Evolutionary conservation across 2,329 filamentous ascomycete species (phyloP).

Genomic region (Sordariomycetes sp.): DNA sequence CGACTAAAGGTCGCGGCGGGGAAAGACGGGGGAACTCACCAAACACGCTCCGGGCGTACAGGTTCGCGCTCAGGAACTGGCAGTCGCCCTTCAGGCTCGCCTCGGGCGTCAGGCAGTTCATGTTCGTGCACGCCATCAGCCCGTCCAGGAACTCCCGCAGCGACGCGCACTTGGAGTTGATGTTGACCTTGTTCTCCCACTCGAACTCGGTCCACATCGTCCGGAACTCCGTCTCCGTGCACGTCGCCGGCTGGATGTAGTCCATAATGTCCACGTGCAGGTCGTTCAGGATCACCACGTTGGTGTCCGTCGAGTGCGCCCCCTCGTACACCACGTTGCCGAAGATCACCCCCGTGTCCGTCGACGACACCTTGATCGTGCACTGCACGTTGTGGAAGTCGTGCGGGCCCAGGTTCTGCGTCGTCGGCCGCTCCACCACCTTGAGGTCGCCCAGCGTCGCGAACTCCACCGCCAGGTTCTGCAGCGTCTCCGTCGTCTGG

Average conservation of each 20-base stretch:
- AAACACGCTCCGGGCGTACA: conserved; percentile 95
- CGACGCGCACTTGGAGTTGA: conserved; percentile 92
- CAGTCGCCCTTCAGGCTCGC: conserved; percentile 95
- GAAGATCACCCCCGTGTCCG: conserved; percentile 96
- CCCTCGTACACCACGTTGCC: conserved; percentile 98
- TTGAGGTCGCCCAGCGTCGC: conserved; percentile 97
- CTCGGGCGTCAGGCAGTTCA: conserved; percentile 95
- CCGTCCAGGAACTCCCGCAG: conserved; percentile 87
- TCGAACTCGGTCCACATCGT: conserved; percentile 99
- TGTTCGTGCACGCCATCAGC: conserved; percentile 96
- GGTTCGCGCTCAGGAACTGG: conserved; percentile 92
- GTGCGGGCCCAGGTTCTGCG: conserved; percentile 88
- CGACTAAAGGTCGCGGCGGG: too few species aligned
- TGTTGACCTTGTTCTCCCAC: conserved; percentile 99
- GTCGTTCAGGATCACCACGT: conserved; percentile 96
- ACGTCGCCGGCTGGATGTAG: conserved; percentile 95
- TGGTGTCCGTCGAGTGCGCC: conserved; percentile 80
- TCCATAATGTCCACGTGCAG: conserved; percentile 99
- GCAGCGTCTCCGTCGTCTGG: conserved; percentile 90
- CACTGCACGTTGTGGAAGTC: conserved; percentile 98
- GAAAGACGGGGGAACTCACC: conserved; percentile 49
- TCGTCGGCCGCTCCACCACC: conserved; percentile 91
- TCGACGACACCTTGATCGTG: conserved; percentile 97
- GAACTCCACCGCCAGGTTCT: conserved; percentile 96
- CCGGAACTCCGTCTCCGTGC: conserved; percentile 95